Evolutionary conservation across 2,329 filamentous ascomycete species (phyloP), one percentile per base, ranked within the genome.

Genomic region (Monosporascus sp.): DNA sequence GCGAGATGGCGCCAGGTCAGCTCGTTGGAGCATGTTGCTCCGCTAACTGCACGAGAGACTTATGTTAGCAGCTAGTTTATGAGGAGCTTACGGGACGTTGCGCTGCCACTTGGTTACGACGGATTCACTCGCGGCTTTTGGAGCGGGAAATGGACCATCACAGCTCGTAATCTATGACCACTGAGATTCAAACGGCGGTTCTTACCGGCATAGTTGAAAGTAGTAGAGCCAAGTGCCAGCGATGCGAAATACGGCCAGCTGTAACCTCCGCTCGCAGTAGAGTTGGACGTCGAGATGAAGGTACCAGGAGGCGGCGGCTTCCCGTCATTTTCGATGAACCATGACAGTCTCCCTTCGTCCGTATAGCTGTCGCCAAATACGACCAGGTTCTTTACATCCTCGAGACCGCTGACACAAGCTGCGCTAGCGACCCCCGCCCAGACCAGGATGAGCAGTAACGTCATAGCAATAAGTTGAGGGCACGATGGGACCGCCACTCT

Each of bases 291-390:
- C 3, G 73, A 71, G 41, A 78, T 74, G 20, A 74, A 63, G 16
- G 67, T 61, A 8, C 87, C 88, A 1, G 82, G 70, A 0, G 88
- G 86, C 1, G 88, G 88, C 1, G 81, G 74, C 6, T 73, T 70
- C 43, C 81, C 82, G 60, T 82, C 74, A 59, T 87, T 73, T 37
- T 63, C 69, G 53, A 73, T 70, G 63, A 91, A 87, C 65, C 89
- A 91, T 9, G 65, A 63, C 9, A 89, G 66, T 9, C 88, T 80
- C 14, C 79, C 82, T 62, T 91, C 86, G 64, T 92, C 89, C 1
- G 87, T 89, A 64, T 87, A 91, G 68, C 86, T 89, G 68, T 91
- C 86, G 14, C 88, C 87, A 64, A 91, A 91, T 0, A 84, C 78
- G 40, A 90, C 79, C 38, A 90, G 67, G 49, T 82, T 85, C 27